phyloP scores from a whole-genome alignment of 2,329 filamentous ascomycete species.

The Ceratocystis cubensis region DNA sequence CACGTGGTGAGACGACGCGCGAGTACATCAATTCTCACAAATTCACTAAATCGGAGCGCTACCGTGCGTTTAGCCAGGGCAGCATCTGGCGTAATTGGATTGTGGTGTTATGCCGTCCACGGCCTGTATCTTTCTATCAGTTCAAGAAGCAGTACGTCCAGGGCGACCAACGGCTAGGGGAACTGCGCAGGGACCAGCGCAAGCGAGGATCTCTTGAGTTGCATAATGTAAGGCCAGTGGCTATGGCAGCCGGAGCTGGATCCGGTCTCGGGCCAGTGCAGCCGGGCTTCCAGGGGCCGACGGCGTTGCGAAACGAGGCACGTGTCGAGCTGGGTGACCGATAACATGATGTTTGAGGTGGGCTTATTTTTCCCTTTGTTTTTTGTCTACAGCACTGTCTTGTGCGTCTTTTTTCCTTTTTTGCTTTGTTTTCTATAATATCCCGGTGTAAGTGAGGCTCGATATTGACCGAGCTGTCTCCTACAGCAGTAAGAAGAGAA shows the following conservation, averaged over 20 bases:
- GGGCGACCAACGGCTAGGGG: conserved; percentile 75
- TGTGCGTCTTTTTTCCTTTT: not conserved
- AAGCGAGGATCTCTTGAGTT: conserved; percentile 52
- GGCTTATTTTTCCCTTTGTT: not conserved
- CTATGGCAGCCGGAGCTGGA: conserved; percentile 20
- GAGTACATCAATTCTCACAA: conserved; percentile 96
- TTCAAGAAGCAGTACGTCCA: conserved; percentile 67
- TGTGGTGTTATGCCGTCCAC: conserved; percentile 67
- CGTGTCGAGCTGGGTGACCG: not conserved
- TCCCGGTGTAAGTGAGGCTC: too few species aligned
- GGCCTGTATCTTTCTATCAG: conserved; percentile 74
- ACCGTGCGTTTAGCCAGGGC: conserved; percentile 77
- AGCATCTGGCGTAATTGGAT: conserved; percentile 65
- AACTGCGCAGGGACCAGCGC: conserved; percentile 28
- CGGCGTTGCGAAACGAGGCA: conserved; percentile 30
- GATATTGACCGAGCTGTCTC: too few species aligned
- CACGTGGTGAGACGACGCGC: conserved; percentile 82
- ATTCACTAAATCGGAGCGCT: conserved; percentile 81
- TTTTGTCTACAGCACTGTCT: not conserved
- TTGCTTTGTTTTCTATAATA: not conserved
- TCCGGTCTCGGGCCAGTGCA: conserved; percentile 22
- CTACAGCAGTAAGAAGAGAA: too few species aligned
- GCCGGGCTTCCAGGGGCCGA: conserved; percentile 42
- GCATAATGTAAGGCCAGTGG: conserved; percentile 38
- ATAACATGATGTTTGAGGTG: not conserved